Evolutionary conservation across 1,139 yeast species (phyloP), one percentile per base, ranked within the genome.

Genomic region (Saccharomyces pastorianus): DNA sequence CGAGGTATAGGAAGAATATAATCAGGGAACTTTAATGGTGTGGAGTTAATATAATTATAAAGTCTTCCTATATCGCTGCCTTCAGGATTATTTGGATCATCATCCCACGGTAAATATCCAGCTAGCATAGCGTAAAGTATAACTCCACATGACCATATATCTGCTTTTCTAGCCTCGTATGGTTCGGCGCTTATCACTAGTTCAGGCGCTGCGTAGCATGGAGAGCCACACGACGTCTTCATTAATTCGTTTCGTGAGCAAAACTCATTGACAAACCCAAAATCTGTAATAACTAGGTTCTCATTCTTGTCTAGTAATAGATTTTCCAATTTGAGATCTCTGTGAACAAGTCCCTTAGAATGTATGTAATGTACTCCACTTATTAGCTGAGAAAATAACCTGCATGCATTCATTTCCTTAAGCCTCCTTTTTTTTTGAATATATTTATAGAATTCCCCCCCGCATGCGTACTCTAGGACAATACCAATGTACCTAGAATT

Each of bases 161-260:
- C 99, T 27, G 89, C 97, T 69, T 89, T 90, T 60, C 90, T 81
- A 13, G 96, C 97, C 63, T 88, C 91, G 70, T 93, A 93, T 26
- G 93, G 91, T 54, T 83, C 78, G 63, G 84, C 89, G 14, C 93
- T 84, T 47, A 90, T 84, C 4, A 93, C 99, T 57, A 93, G 76
- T 70, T 93, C 99, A 0, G 99, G 99, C 4, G 99, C 99, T 0
- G 99, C 99, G 71, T 93, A 93, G 71, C 99, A 91, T 1, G 99
- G 99, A 11, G 96, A 88, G 1, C 99, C 99, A 72, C 99, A 93
- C 52, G 95, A 84, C 0, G 99, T 95, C 68, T 85, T 85, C 99
- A 93, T 93, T 55, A 89, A 75, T 68, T 89, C 96, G 60, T 80
- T 79, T 29, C 78, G 79, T 32, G 78, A 75, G 58, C 80, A 78